Base-by-base conservation (phyloP, 2,329 filamentous ascomycete species). In the Colletotrichum sublineola region DNA sequence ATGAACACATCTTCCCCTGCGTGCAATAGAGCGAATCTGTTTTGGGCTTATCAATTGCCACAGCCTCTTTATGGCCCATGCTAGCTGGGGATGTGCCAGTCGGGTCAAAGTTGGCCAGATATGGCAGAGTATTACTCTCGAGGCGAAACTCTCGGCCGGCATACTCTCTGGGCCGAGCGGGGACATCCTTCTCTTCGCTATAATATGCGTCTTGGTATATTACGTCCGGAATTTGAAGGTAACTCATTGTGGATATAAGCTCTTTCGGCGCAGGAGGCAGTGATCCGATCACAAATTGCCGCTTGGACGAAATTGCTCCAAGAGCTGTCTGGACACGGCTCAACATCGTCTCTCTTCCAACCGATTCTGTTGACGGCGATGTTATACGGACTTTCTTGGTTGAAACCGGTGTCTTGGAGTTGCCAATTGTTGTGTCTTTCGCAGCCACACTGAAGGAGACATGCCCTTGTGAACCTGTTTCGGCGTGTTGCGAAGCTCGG, bases 141-240 rank as follows among this genome's bases (percentile, higher is more conserved):
- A 98, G 83, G 70, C 90, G 92, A 79, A 97, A 98, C 76, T 97
- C 93, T 76, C 91, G 91, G 4, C 96, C 96, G 8, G 93, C 96
- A 82, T 97, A 98, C 81, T 97, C 94, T 65, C 94, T 88, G 42
- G 87, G 82, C 65, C 92, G 89, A 50, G 92, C 87, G 15, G 95
- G 95, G 0, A 98, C 93, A 81, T 98, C 96, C 63, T 86, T 87
- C 73, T 97, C 94, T 38, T 93, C 87, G 76, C 95, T 93, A 79
- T 97, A 98, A 77, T 92, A 95, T 0, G 95, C 92, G 78, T 95
- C 91, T 80, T 95, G 93, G 75, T 97, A 97, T 61, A 98, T 88
- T 18, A 93, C 87, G 70, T 91, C 86, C 0, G 93, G 92, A 11
- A 91, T 82, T 15, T 86, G 86, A 69, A 86, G 81, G n/a, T 85